Evolutionary conservation across 2,329 filamentous ascomycete species (phyloP), one percentile per base, ranked within the genome.

Genomic region (Phialophora tarda): DNA sequence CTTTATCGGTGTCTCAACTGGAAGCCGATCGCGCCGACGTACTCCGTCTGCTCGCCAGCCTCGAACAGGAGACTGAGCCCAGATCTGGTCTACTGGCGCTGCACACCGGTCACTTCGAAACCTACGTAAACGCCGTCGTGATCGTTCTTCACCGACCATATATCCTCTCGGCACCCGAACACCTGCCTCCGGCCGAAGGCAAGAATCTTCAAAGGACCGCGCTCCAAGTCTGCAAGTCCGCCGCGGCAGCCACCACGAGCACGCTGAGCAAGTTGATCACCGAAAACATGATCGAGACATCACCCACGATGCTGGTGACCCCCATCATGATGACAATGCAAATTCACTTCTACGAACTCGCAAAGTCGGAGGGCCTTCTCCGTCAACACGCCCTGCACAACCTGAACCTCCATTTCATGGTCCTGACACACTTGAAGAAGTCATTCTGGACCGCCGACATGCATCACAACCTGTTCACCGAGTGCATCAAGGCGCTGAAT

Each of bases 101-200:
- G 12, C 54, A 64, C 32, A 23, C 32, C n/a, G 28, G 23, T 14
- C 65, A 63, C 44, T 41, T 67, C 60, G 48, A 38, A 23, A 7
- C 11, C 1, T 28, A 24, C 14, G 23, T 47, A 21, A 75, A 75
- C 41, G 71, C 74, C 10, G 66, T 75, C 28, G 53, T 74, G 1
- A 71, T 76, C 28, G 71, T 73, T 0, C 74, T 77, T 30, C 76
- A 77, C 57, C 75, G 75, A 0, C 71, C 72, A 0, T 76, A 67
- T 50, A 66, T 71, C 3, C 72, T 69, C 0, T 70, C 71, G 8
- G 21, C 47, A 4, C 73, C 75, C 0, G 59, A 70, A 17, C 74
- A 70, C 5, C 59, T 75, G 5, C 58, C 63, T 21, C 12, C 41
- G 1, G 32, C 26, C 28, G 58, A 66, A 6, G 63, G 73, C 38